Base-by-base conservation (phyloP, 2,329 filamentous ascomycete genomes). In the Pseudocercospora pini-densiflorae region DNA sequence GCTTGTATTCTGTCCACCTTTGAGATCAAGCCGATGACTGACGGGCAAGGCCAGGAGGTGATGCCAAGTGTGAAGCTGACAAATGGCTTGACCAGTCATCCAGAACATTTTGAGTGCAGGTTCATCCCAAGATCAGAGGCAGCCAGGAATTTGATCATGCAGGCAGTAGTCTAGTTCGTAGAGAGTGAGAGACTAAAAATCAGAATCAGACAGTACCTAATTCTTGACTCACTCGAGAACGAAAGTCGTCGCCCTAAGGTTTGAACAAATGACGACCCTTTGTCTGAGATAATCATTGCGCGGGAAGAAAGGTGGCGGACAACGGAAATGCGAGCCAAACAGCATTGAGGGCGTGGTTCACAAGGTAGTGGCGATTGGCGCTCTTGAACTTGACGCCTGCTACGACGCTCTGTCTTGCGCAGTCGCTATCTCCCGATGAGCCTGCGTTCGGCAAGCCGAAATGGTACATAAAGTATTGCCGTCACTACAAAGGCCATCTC, bases 401-500 rank as follows among this genome's bases (percentile, higher is more conserved):
- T 12, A 8, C 9, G 31, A 33, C 31, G 31, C 10, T 12, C 31
- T 33, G 31, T 33, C 31, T 27, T 27, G 24, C 24, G 24, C 29
- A 1, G 1, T 16, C 16, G 16, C 40, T 65, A 63, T 31, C 70
- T 71, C 9, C 65, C 70, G 74, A 68, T 73, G 29, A 67, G 24
- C 49, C 55, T 65, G 29, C 65, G 78, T 75, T 85, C 82, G 47
- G 81, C 23, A 59, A 71, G 72, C 40, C 82, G 74, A 43, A 84
- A 72, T 3, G 81, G 81, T 6, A 83, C 64, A 68, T 85, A 84
- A 24, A 84, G 68, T 63, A 81, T 51, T n/a, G 77, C 77, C 8
- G 80, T 81, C 10, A 84, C 74, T 29, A 82, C 81, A 72, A 90
- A 85, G 0, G 88, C 88, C 75, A 88, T 78, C 79, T 90, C 88